Evolutionary conservation across 2,329 filamentous ascomycete species (phyloP).

Genomic region (Chrysoporthe deuterocubensis): DNA sequence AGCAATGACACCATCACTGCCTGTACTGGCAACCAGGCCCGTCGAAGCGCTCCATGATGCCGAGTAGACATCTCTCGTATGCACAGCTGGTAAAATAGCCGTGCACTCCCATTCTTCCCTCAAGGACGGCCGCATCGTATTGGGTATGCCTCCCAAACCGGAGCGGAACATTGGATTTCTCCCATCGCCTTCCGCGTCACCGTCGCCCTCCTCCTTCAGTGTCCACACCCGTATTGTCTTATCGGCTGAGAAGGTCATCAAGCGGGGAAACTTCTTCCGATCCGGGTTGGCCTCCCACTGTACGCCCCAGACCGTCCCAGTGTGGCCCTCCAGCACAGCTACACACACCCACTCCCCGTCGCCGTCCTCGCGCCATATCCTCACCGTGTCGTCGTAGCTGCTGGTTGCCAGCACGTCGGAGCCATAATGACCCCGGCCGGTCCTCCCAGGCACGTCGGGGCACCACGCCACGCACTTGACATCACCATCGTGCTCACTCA

Average conservation of each 20-base stretch:
- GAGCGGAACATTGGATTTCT: slow-evolving; percentile 39
- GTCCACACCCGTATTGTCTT: slow-evolving; percentile 79
- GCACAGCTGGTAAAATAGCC: slow-evolving; percentile 71
- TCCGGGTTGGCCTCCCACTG: slow-evolving; percentile 65
- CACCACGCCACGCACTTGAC: slow-evolving; percentile 96
- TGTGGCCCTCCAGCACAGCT: slow-evolving; percentile 77
- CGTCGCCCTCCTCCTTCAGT: slow-evolving; percentile 59
- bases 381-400: slow-evolving; percentile 92
- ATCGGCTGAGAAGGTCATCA: slow-evolving; percentile 88
- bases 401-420: slow-evolving; percentile 80
- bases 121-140: slow-evolving; percentile 78
- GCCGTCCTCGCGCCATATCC: slow-evolving; percentile 86
- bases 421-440: slow-evolving; percentile 52
- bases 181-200: slow-evolving; percentile 38
- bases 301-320: slow-evolving; percentile 87
- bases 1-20: slow-evolving; percentile 81
- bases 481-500: slow-evolving; percentile 93
- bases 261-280: slow-evolving; percentile 56
- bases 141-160: slow-evolving; percentile 71
- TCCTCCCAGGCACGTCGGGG: slow-evolving; percentile 63
- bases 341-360: slow-evolving; percentile 94
- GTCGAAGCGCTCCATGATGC: slow-evolving; percentile 79
- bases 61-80: slow-evolving; percentile 83
- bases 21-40: slow-evolving; percentile 83
- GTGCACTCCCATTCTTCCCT: slow-evolving; percentile 87